Percentiles rank a stretch among this genome's conserved stretches.
Evolutionary conservation across 2,329 filamentous ascomycete genomes (phyloP).

Genomic region (Aspergillus jensenii): DNA sequence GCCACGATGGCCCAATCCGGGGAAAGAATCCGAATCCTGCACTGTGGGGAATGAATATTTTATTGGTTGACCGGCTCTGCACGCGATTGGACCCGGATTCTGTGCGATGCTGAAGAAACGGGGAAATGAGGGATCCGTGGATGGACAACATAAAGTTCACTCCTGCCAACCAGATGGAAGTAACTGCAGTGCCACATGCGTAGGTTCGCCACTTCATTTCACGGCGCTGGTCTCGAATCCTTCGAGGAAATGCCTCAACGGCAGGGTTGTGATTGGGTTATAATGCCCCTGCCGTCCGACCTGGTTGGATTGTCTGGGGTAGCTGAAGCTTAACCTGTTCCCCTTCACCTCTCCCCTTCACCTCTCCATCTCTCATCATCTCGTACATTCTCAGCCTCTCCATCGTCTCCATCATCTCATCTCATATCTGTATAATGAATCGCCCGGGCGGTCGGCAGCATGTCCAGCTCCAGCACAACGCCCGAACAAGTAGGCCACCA

Average conservation of each 20-base stretch:
- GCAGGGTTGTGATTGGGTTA: background rate
- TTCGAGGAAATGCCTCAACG: background rate
- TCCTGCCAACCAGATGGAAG: background rate
- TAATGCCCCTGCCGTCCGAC: background rate
- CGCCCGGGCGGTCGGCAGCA: background rate
- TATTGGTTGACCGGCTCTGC: too few species aligned
- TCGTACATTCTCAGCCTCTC: background rate
- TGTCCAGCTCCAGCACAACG: background rate
- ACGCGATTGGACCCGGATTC: too few species aligned
- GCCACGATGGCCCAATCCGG: too few species aligned
- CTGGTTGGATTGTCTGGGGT: background rate
- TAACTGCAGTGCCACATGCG: background rate
- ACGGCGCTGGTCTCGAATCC: background rate
- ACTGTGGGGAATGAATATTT: too few species aligned
- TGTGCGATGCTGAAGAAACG: background rate
- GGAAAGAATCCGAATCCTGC: too few species aligned
- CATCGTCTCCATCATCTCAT: background rate
- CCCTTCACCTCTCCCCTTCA: background rate
- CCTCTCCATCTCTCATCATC: background rate
- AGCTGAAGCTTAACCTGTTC: background rate
- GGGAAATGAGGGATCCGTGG: background rate
- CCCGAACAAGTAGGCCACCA: background rate
- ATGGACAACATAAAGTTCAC: background rate
- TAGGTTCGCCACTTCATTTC: background rate
- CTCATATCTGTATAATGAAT: background rate